Conservation (phyloP, 345 rosid species). For the Melaleuca quinquenervia region DNA sequence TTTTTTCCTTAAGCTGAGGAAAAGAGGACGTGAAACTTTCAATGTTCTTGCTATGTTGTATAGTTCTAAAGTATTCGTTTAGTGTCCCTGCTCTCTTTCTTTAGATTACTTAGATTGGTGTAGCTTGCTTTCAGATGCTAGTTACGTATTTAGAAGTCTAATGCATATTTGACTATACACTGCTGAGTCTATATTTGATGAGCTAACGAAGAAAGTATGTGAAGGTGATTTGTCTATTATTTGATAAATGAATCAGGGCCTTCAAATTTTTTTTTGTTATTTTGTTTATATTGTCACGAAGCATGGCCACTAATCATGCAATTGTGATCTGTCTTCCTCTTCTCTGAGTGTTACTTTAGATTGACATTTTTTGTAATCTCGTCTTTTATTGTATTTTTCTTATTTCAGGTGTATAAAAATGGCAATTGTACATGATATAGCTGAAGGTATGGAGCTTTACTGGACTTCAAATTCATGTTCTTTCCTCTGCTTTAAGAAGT, state of each 20-base stretch:
- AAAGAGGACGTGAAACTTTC: neutral
- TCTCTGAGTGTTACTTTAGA: neutral
- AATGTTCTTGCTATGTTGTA: neutral
- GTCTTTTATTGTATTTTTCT: neutral
- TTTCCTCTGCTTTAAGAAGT: neutral
- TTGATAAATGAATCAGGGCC: neutral
- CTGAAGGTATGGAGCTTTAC: slow-evolving; percentile 47
- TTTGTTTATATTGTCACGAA: neutral
- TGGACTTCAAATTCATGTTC: neutral
- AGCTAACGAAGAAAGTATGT: neutral
- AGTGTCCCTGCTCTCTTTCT: neutral
- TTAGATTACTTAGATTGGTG: neutral
- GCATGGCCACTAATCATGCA: neutral
- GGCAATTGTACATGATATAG: slow-evolving; percentile 94
- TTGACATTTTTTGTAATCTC: neutral
- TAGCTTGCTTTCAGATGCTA: neutral
- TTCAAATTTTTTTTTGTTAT: neutral
- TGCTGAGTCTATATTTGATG: neutral
- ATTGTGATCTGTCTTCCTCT: neutral
- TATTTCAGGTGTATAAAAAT: slow-evolving; percentile 79
- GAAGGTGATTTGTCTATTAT: neutral
- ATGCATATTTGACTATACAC: neutral
- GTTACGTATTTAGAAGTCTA: neutral
- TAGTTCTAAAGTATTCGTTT: neutral
- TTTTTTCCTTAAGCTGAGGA: neutral